A percentile compares a stretch with the other conserved stretches of the same genome.
These are phyloP conservation scores for Nicotiana tabacum DNA, from an alignment of 257 asterid species.

Conservation along the genomic window DNA sequence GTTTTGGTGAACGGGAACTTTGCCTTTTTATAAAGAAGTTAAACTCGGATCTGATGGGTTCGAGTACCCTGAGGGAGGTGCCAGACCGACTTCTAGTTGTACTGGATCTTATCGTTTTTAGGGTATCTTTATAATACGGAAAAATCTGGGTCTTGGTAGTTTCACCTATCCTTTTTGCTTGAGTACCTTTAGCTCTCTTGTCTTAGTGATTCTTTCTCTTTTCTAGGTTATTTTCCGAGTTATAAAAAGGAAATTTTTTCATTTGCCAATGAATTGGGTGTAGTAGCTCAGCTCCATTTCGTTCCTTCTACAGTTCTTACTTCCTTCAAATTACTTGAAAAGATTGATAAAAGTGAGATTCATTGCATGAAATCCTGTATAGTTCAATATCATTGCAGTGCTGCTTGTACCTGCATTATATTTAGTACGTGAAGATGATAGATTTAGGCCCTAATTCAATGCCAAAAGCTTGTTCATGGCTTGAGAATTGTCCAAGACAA, in stretches of 20 bases:
- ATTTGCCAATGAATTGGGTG: neutral
- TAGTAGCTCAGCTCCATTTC: neutral
- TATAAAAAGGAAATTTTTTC: neutral
- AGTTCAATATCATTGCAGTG: neutral
- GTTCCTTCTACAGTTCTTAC: neutral
- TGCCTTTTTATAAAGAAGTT: neutral
- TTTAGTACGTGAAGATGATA: neutral
- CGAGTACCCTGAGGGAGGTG: neutral
- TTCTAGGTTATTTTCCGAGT: neutral
- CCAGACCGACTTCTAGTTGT: neutral
- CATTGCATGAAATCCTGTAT: neutral
- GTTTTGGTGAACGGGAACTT: neutral
- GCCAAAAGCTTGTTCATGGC: neutral
- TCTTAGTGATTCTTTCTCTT: neutral
- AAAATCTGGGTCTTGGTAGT: neutral
- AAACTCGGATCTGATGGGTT: neutral
- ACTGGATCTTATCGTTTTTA: neutral
- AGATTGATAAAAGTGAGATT: neutral
- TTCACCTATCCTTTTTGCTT: neutral
- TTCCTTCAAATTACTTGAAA: neutral
- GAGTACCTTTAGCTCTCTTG: neutral
- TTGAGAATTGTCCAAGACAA: neutral
- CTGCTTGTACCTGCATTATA: neutral
- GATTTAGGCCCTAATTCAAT: neutral
- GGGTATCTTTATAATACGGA: neutral